Conservation (phyloP, 2,329 filamentous ascomycete species). For the Neospermospora avenae region DNA sequence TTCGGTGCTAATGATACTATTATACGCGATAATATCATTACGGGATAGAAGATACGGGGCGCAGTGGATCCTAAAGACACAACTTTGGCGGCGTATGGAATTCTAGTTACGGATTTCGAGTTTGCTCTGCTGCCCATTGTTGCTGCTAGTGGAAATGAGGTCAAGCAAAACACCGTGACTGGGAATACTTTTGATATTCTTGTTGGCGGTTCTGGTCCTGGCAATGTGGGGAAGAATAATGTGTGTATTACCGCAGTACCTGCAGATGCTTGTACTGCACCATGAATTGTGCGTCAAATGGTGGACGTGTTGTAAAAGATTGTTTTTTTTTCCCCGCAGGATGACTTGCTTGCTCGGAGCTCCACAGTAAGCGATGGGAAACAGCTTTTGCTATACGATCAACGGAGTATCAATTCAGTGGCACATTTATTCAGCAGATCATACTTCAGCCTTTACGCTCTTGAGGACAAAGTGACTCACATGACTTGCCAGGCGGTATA, state of each 20-base stretch:
- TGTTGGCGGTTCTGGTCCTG: slow-evolving; percentile 19
- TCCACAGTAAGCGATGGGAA: too few species aligned
- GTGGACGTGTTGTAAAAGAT: too few species aligned
- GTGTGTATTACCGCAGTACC: slow-evolving; percentile 16
- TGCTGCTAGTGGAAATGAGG: slow-evolving; percentile 27
- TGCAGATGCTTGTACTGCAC: slow-evolving; percentile 6
- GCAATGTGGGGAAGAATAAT: slow-evolving; percentile 32
- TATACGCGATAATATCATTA: slow-evolving; percentile 33
- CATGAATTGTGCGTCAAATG: too few species aligned
- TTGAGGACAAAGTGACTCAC: too few species aligned
- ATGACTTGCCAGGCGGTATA: too few species aligned
- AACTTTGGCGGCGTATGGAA: neutral
- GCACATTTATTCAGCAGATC: too few species aligned
- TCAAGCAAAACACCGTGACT: slow-evolving; percentile 33
- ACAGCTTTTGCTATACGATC: too few species aligned
- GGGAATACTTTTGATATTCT: slow-evolving; percentile 34
- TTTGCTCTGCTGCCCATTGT: neutral
- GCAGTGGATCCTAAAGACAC: neutral
- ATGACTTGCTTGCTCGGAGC: too few species aligned
- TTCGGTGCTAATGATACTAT: slow-evolving; percentile 31
- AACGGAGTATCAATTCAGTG: too few species aligned
- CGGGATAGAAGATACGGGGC: slow-evolving; percentile 27
- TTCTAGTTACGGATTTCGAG: neutral
- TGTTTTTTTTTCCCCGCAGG: too few species aligned
- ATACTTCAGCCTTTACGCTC: too few species aligned